Percentiles rank a stretch among this genome's conserved stretches.
Evolutionary conservation across 73 alveolate genomes (phyloP).

Genomic region (Paramecium caudatum): DNA sequence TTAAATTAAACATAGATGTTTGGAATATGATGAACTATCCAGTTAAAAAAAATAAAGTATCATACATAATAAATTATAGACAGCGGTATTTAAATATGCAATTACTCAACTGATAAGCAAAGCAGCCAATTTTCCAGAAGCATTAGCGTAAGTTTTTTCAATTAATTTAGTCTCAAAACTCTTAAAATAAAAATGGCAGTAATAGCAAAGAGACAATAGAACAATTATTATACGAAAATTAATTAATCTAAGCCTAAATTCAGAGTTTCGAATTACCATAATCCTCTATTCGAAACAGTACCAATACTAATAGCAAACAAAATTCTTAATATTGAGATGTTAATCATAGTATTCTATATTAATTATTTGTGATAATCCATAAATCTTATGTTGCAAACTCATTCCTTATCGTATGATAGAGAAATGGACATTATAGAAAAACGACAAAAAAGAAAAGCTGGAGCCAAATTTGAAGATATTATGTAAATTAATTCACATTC

Average conservation of each 20-base stretch:
- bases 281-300: no score
- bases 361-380: not conserved
- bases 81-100: not conserved
- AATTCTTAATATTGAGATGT: not conserved
- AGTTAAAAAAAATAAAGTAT: slow-evolving; percentile 20
- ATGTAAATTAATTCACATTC: not conserved
- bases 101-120: slow-evolving; percentile 15
- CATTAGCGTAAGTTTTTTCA: not conserved
- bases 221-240: not conserved
- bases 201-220: not conserved
- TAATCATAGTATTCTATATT: slow-evolving; percentile 50
- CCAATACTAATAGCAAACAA: no score
- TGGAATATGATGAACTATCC: slow-evolving; percentile 43
- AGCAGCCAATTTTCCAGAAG: slow-evolving; percentile 27
- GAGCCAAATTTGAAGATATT: slow-evolving; percentile 22
- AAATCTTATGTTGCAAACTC: not conserved
- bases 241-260: not conserved
- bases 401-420: not conserved
- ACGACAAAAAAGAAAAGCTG: not conserved
- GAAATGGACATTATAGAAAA: slow-evolving; percentile 22
- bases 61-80: not conserved
- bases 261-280: slow-evolving; percentile 38
- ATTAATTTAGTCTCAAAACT: not conserved
- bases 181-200: not conserved
- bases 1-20: slow-evolving; percentile 12